phyloP scores from a whole-genome alignment of 495 filamentous ascomycete genomes.

The Aspergillus homomorphus region DNA sequence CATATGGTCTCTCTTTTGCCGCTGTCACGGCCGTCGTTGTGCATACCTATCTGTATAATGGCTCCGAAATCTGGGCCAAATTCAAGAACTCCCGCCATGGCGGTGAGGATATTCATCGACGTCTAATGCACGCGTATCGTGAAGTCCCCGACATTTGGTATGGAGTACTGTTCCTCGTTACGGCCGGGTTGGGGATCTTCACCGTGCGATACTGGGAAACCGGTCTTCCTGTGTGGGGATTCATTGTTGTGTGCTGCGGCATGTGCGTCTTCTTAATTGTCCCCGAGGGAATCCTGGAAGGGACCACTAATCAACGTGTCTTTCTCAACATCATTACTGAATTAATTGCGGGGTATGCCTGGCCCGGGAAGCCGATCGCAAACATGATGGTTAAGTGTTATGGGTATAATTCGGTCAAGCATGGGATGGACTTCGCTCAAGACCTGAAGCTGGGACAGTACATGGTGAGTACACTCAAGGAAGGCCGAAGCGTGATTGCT shows the following conservation, averaged over 20 bases:
- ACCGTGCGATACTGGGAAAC: constrained; percentile 50
- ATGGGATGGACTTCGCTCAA: constrained; percentile 46
- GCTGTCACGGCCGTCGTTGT: constrained; percentile 57
- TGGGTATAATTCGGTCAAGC: constrained; percentile 53
- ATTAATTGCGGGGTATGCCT: constrained; percentile 71
- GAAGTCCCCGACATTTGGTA: constrained; percentile 43
- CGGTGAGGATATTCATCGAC: constrained; percentile 46
- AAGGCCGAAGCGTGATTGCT: background rate
- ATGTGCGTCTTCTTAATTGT: constrained; percentile 68
- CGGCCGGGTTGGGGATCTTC: constrained; percentile 61
- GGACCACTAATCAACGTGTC: constrained; percentile 62
- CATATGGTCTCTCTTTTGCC: constrained; percentile 63
- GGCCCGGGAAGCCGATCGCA: constrained; percentile 76
- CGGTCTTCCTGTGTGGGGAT: constrained; percentile 75
- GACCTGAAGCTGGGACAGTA: constrained; percentile 55
- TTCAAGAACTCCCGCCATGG: constrained; percentile 50
- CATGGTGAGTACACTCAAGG: constrained; percentile 25
- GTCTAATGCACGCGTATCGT: constrained; percentile 28
- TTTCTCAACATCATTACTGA: constrained; percentile 74
- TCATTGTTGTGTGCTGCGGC: constrained; percentile 63
- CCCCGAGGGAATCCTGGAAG: constrained; percentile 81
- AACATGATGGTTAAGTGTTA: constrained; percentile 88
- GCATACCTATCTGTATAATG: constrained; percentile 57
- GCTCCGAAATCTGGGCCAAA: constrained; percentile 55
- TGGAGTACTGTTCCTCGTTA: constrained; percentile 66